Conservation (phyloP, 2,329 filamentous ascomycete species). For the Hymenoscyphus infarciens region DNA sequence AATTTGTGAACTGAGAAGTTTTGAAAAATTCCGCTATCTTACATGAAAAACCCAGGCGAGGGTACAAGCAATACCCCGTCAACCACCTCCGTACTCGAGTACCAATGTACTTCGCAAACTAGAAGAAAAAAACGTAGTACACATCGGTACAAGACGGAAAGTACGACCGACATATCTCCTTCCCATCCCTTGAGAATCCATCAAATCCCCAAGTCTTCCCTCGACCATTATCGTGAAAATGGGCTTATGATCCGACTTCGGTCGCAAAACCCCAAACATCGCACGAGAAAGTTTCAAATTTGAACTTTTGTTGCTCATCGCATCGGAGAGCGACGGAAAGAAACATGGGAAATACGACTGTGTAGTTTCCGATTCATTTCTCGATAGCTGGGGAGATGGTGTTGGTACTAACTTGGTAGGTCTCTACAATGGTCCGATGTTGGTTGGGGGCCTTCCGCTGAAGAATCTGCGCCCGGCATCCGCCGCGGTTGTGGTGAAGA, state of each 20-base stretch:
- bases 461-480: too few species aligned
- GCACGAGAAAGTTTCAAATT: background rate
- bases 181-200: background rate
- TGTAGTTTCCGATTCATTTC: too few species aligned
- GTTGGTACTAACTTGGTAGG: too few species aligned
- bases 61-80: background rate
- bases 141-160: background rate
- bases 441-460: too few species aligned
- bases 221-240: background rate
- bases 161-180: background rate
- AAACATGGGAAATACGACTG: too few species aligned
- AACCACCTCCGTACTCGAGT: background rate
- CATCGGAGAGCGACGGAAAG: constrained; percentile 19
- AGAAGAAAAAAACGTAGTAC: too few species aligned
- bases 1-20: too few species aligned
- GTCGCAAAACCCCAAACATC: background rate
- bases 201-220: background rate
- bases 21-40: too few species aligned
- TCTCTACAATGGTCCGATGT: too few species aligned
- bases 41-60: background rate
- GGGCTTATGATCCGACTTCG: background rate
- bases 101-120: background rate
- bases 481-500: too few species aligned
- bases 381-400: too few species aligned
- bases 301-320: constrained; percentile 24